phyloP scores from a whole-genome alignment of 345 rosid species.

The Schrenkiella parvula region DNA sequence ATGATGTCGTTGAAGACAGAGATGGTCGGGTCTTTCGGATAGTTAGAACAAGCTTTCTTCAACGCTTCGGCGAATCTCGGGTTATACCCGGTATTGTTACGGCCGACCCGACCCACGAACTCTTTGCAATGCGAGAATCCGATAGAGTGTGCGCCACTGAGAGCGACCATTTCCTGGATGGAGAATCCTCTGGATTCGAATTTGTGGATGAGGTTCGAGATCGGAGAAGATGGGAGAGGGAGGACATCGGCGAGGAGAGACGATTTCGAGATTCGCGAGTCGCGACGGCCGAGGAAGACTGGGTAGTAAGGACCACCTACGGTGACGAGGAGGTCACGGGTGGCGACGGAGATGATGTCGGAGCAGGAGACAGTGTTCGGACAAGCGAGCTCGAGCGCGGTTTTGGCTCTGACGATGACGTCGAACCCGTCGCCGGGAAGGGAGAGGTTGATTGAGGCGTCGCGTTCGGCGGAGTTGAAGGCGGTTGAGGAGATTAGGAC shows the following conservation, averaged over 20 bases:
- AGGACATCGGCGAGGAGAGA: slow-evolving; percentile 46
- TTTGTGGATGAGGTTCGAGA: slow-evolving; percentile 44
- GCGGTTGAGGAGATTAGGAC: slow-evolving; percentile 56
- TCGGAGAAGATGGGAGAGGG: slow-evolving; percentile 60
- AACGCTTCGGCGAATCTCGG: slow-evolving; percentile 65
- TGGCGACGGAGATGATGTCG: slow-evolving; percentile 73
- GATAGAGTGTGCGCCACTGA: slow-evolving; percentile 85
- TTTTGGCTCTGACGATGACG: slow-evolving; percentile 68
- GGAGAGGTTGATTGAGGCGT: slow-evolving; percentile 68
- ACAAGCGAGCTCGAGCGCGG: slow-evolving; percentile 82
- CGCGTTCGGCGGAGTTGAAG: slow-evolving; percentile 74
- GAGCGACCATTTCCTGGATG: slow-evolving; percentile 79
- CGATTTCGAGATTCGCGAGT: slow-evolving; percentile 50
- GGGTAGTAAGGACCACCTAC: slow-evolving; percentile 72
- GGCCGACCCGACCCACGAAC: slow-evolving; percentile 39
- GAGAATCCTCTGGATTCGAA: slow-evolving; percentile 59
- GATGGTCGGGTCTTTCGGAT: slow-evolving; percentile 55
- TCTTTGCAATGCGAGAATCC: slow-evolving; percentile 96
- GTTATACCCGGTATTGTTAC: slow-evolving; percentile 54
- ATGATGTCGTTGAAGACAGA: slow-evolving; percentile 89
- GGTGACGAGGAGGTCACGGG: slow-evolving; percentile 72
- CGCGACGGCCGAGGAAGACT: slow-evolving; percentile 73
- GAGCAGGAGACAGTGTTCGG: slow-evolving; percentile 85
- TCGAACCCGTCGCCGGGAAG: slow-evolving; percentile 94
- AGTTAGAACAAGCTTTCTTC: slow-evolving; percentile 59